Evolutionary conservation across 495 filamentous ascomycete species (phyloP).

Genomic region (Podospora australis): DNA sequence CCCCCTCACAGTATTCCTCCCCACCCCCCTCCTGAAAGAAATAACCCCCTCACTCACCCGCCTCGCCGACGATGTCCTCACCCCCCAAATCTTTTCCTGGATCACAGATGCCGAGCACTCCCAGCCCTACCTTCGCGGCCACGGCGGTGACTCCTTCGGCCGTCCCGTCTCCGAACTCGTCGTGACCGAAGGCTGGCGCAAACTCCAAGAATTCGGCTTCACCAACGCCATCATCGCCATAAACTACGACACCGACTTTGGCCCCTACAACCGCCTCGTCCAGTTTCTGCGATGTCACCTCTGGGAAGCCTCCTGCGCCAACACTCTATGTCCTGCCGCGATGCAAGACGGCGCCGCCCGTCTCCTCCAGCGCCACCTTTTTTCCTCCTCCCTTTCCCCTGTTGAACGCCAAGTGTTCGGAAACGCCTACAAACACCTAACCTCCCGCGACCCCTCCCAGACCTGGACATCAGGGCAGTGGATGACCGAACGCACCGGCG

Average conservation of each 20-base stretch:
- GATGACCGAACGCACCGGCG: conserved; percentile 79
- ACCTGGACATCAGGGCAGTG: conserved; percentile 76
- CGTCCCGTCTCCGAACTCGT: conserved; percentile 41
- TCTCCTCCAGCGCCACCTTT: conserved; percentile 50
- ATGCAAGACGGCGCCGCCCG: conserved; percentile 68
- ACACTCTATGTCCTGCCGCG: conserved; percentile 59
- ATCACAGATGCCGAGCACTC: conserved; percentile 55
- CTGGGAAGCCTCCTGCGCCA: conserved; percentile 55
- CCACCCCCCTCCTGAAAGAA: conserved; percentile 25
- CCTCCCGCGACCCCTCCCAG: conserved; percentile 48
- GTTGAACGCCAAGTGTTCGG: conserved; percentile 38
- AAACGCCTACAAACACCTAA: conserved; percentile 40
- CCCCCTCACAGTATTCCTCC: conserved; percentile 38
- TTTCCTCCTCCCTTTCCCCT: conserved; percentile 15
- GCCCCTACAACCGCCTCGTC: conserved; percentile 43
- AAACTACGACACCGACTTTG: conserved; percentile 45
- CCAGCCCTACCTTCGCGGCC: conserved; percentile 46
- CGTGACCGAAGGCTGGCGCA: conserved; percentile 52
- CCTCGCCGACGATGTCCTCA: conserved; percentile 43
- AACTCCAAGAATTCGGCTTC: conserved; percentile 47
- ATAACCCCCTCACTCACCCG: conserved; percentile 33
- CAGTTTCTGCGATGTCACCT: conserved; percentile 57
- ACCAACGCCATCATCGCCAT: conserved; percentile 48
- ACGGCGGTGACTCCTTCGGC: conserved; percentile 45
- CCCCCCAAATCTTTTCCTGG: conserved; percentile 40